Conservation (phyloP, 495 filamentous ascomycete species). For the Daldinia vernicosa region DNA sequence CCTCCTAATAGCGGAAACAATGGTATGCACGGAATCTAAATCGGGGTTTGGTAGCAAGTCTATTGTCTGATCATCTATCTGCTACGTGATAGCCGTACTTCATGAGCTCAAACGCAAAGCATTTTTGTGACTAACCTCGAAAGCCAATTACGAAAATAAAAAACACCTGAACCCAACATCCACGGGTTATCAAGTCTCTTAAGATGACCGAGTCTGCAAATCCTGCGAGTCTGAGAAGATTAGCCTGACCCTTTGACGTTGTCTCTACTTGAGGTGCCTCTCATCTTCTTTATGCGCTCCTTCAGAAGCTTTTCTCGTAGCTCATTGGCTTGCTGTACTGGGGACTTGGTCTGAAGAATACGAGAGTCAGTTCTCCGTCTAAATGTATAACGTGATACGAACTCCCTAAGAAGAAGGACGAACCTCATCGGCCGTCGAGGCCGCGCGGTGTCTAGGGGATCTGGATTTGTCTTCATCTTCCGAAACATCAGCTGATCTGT, state of each 20-base stretch:
- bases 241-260: conserved; percentile 57
- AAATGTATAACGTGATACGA: conserved; percentile 27
- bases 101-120: conserved; percentile 27
- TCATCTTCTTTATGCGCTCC: conserved; percentile 74
- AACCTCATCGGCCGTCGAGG: conserved; percentile 52
- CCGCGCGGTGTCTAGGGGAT: conserved; percentile 46
- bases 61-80: conserved; percentile 38
- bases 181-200: conserved; percentile 8
- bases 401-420: conserved; percentile 51
- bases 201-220: conserved; percentile 21
- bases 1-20: background rate
- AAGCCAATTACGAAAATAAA: conserved; percentile 21
- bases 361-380: conserved; percentile 42
- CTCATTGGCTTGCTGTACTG: conserved; percentile 60
- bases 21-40: conserved; percentile 3
- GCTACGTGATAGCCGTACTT: conserved; percentile 20
- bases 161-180: conserved; percentile 8
- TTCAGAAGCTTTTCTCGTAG: conserved; percentile 72
- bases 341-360: conserved; percentile 52
- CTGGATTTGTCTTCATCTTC: conserved; percentile 63
- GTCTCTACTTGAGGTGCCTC: conserved; percentile 59
- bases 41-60: conserved; percentile 10
- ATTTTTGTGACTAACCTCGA: conserved; percentile 38
- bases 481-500: conserved; percentile 70
- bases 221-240: conserved; percentile 49